Evolutionary conservation across 495 filamentous ascomycete genomes (phyloP).

Genomic region (Articulospora tetracladia): DNA sequence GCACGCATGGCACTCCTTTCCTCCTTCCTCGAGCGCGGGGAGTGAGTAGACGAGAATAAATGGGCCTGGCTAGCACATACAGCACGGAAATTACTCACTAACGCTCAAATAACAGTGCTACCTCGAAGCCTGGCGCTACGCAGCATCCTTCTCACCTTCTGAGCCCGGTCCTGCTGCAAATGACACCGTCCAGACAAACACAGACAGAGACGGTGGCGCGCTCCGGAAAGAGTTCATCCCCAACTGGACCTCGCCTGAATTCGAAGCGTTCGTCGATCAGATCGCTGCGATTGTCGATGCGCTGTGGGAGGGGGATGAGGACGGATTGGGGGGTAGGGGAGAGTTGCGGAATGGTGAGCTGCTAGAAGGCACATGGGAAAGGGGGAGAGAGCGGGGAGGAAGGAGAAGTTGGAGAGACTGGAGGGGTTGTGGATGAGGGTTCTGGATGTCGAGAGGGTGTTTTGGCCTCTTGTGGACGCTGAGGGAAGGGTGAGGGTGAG

Average conservation of each 20-base stretch:
- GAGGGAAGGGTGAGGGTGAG: neutral
- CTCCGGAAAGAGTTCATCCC: conserved; percentile 59
- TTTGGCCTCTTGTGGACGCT: neutral
- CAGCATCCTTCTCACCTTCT: conserved; percentile 30
- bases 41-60: too few relatives aligned
- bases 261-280: conserved; percentile 55
- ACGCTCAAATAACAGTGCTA: conserved; percentile 45
- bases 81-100: too few relatives aligned
- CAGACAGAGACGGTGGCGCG: conserved; percentile 58
- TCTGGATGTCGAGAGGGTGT: neutral
- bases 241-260: conserved; percentile 60
- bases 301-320: conserved; percentile 5
- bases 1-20: neutral
- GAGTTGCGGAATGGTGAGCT: too few relatives aligned
- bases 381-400: neutral
- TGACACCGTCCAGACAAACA: conserved; percentile 6
- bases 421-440: neutral
- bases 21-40: too few relatives aligned
- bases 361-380: too few relatives aligned
- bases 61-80: too few relatives aligned
- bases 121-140: conserved; percentile 55
- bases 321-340: neutral
- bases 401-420: neutral
- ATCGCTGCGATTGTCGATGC: conserved; percentile 38
- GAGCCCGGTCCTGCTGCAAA: too few relatives aligned